A percentile compares a stretch with the other conserved stretches of the same genome.
phyloP scores from a whole-genome alignment of 352 stramenopile genomes.

The Saprolegnia diclina region DNA sequence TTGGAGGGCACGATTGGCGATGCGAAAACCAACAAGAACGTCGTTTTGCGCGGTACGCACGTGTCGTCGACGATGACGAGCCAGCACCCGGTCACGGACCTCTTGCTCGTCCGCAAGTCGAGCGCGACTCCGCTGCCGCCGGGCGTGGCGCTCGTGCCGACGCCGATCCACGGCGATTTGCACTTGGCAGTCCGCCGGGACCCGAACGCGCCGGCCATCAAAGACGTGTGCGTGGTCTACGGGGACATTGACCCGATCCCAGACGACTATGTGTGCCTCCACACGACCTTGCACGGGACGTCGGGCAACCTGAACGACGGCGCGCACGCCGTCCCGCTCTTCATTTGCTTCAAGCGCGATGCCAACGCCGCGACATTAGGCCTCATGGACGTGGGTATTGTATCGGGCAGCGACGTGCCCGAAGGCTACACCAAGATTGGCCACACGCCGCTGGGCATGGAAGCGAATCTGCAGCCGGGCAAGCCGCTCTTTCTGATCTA shows the following conservation, averaged over 20 bases:
- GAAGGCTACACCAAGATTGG: conserved; percentile 75
- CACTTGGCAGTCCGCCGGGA: conserved; percentile 72
- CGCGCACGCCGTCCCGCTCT: conserved; percentile 64
- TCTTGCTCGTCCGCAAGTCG: conserved; percentile 70
- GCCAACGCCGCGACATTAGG: conserved; percentile 19
- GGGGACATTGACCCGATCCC: conserved; percentile 78
- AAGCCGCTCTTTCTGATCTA: conserved; percentile 76
- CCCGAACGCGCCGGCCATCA: conserved; percentile 33
- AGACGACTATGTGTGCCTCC: conserved; percentile 66
- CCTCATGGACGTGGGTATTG: background rate
- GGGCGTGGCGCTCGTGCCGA: background rate
- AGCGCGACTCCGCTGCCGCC: conserved; percentile 31
- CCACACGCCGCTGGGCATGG: conserved; percentile 81
- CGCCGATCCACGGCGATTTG: conserved; percentile 29
- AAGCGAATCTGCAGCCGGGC: conserved; percentile 80
- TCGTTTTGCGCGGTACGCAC: conserved; percentile 56
- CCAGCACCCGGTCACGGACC: conserved; percentile 68
- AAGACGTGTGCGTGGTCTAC: conserved; percentile 79
- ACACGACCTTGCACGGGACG: conserved; percentile 56
- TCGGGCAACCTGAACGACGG: conserved; percentile 83
- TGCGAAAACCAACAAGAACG: conserved; percentile 39
- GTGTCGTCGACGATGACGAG: conserved; percentile 49
- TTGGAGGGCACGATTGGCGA: conserved; percentile 71
- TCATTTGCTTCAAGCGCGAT: conserved; percentile 68
- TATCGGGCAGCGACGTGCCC: conserved; percentile 46